Percentiles rank a stretch among this genome's conserved stretches.
phyloP scores from a whole-genome alignment of 129 eudicot genomes.

The Kitagawia praeruptora region DNA sequence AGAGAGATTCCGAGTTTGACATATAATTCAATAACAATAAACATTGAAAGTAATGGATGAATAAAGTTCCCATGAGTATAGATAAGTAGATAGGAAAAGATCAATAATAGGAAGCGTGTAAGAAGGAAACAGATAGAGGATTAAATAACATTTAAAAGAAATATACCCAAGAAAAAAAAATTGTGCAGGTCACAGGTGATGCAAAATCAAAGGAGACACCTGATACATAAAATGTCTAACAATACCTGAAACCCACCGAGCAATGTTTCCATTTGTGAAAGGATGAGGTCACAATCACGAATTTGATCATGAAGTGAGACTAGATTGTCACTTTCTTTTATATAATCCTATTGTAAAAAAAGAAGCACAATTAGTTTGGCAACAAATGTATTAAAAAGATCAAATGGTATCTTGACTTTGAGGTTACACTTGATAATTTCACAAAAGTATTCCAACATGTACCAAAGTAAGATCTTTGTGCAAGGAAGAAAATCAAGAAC shows the following conservation, averaged over 20 bases:
- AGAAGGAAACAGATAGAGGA: slow-evolving; percentile 1
- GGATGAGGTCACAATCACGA: slow-evolving; percentile 84
- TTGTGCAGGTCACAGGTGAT: neutral
- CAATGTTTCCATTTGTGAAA: slow-evolving; percentile 91
- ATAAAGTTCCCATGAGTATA: neutral
- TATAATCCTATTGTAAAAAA: slow-evolving; percentile 62
- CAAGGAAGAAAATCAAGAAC: neutral
- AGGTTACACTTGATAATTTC: neutral
- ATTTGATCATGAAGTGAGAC: slow-evolving; percentile 97
- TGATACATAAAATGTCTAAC: neutral
- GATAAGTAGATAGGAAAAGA: neutral
- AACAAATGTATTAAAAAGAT: neutral
- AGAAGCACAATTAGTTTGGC: neutral
- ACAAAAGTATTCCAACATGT: neutral
- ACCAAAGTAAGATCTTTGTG: neutral
- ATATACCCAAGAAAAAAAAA: neutral
- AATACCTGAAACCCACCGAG: slow-evolving; percentile 96
- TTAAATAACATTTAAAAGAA: neutral
- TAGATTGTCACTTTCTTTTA: slow-evolving; percentile 93
- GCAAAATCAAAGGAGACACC: neutral
- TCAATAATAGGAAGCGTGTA: neutral
- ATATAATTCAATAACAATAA: neutral
- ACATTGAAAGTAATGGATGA: neutral
- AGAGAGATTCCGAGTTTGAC: neutral
- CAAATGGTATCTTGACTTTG: neutral